Base-by-base conservation (phyloP, 164 flowering plant species). In the Magnolia officinalis region DNA sequence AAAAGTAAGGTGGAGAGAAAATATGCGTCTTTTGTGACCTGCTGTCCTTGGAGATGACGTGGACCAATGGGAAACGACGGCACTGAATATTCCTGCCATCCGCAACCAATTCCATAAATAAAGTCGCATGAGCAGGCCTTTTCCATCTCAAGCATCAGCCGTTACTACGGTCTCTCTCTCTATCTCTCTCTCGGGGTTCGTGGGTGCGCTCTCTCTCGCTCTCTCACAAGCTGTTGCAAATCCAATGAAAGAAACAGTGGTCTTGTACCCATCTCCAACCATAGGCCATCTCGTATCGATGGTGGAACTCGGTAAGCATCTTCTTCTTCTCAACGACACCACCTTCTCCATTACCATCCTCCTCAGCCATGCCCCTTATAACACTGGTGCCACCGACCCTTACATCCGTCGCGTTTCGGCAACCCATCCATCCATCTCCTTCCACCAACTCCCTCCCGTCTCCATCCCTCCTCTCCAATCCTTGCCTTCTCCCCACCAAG, bases 221-320 rank as follows among this genome's bases (percentile, higher is more conserved):
- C 85, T 37, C 45, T 37, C 6, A 37, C 45, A 37, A 37, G 45
- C 45, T 37, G 6, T 37, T 37, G 6, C 45, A 37, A 37, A 37
- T 37, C 4, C 45, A 0, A 37, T 37, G 45, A 37, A 37, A 37
- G 45, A 37, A 37, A 37, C 45, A 37, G 45, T 37, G 6, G 45
- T 37, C 45, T 37, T 37, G 45, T 37, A 37, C 45, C 45, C 45
- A 14, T 73, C 83, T 11, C 84, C 85, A 45, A 83, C 76, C 13
- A 78, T 79, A 0, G 87, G 87, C 14, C 87, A 85, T 73, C 72
- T 85, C 8, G 63, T 83, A 61, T 81, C 87, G 63, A 81, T 80
- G 83, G 84, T 85, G 8, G 87, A 85, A 71, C 67, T 85, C 0
- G 84, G 79, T 0, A 85, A 77, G 63, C 82, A 79, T 18, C 23